These are phyloP conservation scores for Suillus decipiens DNA, from an alignment of 768 basidiomycete species.

Conservation along the genomic window DNA sequence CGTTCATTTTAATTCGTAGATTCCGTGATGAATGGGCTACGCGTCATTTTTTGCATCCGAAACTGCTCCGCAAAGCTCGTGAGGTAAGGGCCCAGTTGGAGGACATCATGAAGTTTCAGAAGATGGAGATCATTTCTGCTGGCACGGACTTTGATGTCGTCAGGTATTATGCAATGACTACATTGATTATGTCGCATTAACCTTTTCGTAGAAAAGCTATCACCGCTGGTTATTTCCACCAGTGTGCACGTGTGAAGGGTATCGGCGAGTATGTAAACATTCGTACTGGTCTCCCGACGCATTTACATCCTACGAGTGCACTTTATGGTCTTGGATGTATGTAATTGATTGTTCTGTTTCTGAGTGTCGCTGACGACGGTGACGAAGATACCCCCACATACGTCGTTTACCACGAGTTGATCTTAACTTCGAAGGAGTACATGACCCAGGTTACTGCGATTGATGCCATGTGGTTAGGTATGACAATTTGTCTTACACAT, in stretches of 20 bases:
- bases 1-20: slow-evolving; percentile 38
- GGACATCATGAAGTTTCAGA: slow-evolving; percentile 99
- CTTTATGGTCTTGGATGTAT: slow-evolving; percentile 94
- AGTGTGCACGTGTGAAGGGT: slow-evolving; percentile 96
- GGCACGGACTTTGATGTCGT: slow-evolving; percentile 96
- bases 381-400: slow-evolving; percentile 88
- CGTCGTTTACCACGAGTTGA: slow-evolving; percentile 95
- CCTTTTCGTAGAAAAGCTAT: slow-evolving; percentile 79
- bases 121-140: slow-evolving; percentile 88
- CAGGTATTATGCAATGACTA: slow-evolving; percentile 42
- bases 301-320: slow-evolving; percentile 95
- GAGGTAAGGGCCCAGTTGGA: slow-evolving; percentile 96
- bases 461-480: slow-evolving; percentile 97
- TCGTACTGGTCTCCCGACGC: slow-evolving; percentile 91
- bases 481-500: slow-evolving; percentile 20
- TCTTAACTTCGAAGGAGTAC: slow-evolving; percentile 94
- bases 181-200: neutral
- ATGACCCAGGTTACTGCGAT: slow-evolving; percentile 99
- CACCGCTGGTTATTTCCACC: slow-evolving; percentile 97
- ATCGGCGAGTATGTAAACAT: slow-evolving; percentile 99
- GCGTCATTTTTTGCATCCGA: slow-evolving; percentile 96
- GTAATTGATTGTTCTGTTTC: slow-evolving; percentile 28
- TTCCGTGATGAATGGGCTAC: slow-evolving; percentile 94
- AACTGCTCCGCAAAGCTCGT: slow-evolving; percentile 89
- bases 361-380: slow-evolving; percentile 8